A percentile compares a stretch with the other conserved stretches of the same genome.
phyloP scores from a whole-genome alignment of 352 stramenopile species.

The Phytophthora cactorum region DNA sequence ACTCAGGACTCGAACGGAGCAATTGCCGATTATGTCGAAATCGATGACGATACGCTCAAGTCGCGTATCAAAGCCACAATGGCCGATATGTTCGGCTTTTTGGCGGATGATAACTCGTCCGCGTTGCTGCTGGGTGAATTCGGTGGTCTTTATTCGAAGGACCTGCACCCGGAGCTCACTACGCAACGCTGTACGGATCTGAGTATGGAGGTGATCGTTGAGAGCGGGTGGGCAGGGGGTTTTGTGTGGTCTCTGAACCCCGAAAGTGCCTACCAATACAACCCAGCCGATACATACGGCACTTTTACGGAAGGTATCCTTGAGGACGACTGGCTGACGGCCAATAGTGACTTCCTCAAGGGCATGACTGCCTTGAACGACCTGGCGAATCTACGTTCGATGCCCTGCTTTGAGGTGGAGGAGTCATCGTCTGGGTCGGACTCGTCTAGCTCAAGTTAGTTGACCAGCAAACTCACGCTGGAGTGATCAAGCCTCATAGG shows the following conservation, averaged over 20 bases:
- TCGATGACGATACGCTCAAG: conserved; percentile 54
- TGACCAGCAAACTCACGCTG: not conserved
- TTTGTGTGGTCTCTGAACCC: conserved; percentile 74
- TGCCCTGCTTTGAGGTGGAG: conserved; percentile 56
- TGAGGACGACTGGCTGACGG: conserved; percentile 55
- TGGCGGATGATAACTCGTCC: conserved; percentile 52
- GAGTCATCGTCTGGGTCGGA: conserved; percentile 32
- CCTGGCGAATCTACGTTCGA: conserved; percentile 43
- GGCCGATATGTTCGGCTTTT: conserved; percentile 75
- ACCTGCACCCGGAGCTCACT: conserved; percentile 52
- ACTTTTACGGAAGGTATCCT: conserved; percentile 57
- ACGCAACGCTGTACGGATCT: conserved; percentile 55
- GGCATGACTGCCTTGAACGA: conserved; percentile 46
- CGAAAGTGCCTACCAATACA: conserved; percentile 67
- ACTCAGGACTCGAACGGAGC: conserved; percentile 37
- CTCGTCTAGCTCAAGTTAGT: conserved; percentile 25
- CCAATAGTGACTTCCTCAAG: conserved; percentile 50
- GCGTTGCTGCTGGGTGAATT: conserved; percentile 70
- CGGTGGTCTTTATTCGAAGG: conserved; percentile 57
- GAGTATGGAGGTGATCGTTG: conserved; percentile 55
- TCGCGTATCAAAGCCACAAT: conserved; percentile 59
- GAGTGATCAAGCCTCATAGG: conserved; percentile 3
- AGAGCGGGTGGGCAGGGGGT: conserved; percentile 50
- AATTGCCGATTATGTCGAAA: conserved; percentile 55
- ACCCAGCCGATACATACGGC: conserved; percentile 43